These are phyloP conservation scores for Aspergillus felis DNA, from an alignment of 2,329 filamentous ascomycete genomes.

Conservation along the genomic window DNA sequence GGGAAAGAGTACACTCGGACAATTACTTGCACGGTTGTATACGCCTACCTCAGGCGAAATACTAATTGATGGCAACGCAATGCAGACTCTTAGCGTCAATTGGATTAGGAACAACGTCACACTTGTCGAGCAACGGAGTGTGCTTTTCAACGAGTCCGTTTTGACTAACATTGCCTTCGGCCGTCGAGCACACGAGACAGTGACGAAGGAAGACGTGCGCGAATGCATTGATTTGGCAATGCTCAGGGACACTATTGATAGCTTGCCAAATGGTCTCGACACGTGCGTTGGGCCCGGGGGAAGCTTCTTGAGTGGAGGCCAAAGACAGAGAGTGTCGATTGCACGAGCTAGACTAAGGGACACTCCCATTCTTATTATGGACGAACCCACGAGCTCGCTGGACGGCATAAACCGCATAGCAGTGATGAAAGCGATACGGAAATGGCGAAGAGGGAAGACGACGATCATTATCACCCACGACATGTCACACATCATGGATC, in stretches of 20 bases:
- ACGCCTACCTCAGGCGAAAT: slow-evolving; percentile 62
- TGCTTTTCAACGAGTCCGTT: slow-evolving; percentile 78
- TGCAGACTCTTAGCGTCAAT: slow-evolving; percentile 58
- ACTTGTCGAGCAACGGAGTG: slow-evolving; percentile 75
- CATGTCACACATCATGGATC: slow-evolving; percentile 65
- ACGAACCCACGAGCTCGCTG: slow-evolving; percentile 83
- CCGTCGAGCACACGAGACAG: slow-evolving; percentile 45
- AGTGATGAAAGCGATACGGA: slow-evolving; percentile 70
- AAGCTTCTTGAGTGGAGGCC: slow-evolving; percentile 73
- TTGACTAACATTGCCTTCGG: slow-evolving; percentile 76
- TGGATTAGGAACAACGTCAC: slow-evolving; percentile 79
- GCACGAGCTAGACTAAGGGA: slow-evolving; percentile 74
- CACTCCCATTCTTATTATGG: slow-evolving; percentile 75
- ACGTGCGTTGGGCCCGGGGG: slow-evolving; percentile 70
- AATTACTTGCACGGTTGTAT: slow-evolving; percentile 76
- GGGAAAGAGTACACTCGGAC: slow-evolving; percentile 84
- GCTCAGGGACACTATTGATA: slow-evolving; percentile 63
- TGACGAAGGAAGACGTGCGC: slow-evolving; percentile 54
- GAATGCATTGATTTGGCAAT: slow-evolving; percentile 64
- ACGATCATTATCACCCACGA: slow-evolving; percentile 95
- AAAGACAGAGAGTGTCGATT: slow-evolving; percentile 76
- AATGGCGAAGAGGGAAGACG: slow-evolving; percentile 75
- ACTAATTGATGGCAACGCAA: slow-evolving; percentile 60
- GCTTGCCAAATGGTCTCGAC: slow-evolving; percentile 66
- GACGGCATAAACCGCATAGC: slow-evolving; percentile 66